These are phyloP conservation scores for Zoysia matrella DNA, from an alignment of 202 grass and related monocot species.

Conservation along the genomic window DNA sequence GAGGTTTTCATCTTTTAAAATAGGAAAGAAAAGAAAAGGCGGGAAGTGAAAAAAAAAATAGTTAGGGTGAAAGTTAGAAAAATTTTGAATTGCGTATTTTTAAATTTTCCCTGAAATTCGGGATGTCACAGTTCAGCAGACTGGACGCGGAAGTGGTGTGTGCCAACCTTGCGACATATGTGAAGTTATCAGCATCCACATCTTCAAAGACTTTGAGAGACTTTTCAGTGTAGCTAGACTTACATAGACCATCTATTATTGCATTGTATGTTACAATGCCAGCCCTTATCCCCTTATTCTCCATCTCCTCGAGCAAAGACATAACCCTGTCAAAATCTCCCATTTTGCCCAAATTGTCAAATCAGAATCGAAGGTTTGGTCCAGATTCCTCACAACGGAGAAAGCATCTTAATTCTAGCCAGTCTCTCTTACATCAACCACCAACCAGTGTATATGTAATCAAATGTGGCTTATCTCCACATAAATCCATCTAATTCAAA, in stretches of 20 bases:
- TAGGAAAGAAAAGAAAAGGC: too few species aligned
- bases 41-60: too few species aligned
- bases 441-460: constrained; percentile 76
- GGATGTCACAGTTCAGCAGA: too few species aligned
- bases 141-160: too few species aligned
- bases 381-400: constrained; percentile 54
- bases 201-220: constrained; percentile 64
- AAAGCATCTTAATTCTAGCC: constrained; percentile 60
- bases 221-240: constrained; percentile 60
- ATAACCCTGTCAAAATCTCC: constrained; percentile 62
- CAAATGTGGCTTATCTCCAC: constrained; percentile 56
- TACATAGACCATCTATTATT: constrained; percentile 82
- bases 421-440: constrained; percentile 79
- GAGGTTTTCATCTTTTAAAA: too few species aligned
- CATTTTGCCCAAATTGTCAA: constrained; percentile 58
- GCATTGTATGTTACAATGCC: constrained; percentile 60
- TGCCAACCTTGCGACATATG: constrained; percentile 30
- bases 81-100: too few species aligned
- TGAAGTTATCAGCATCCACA: constrained; percentile 77
- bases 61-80: too few species aligned
- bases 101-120: too few species aligned
- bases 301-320: constrained; percentile 65
- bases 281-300: constrained; percentile 59
- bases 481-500: constrained; percentile 54
- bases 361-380: constrained; percentile 70